Evolutionary conservation across 106 monocot genomes (phyloP).

Genomic region (Dendrobium chrysotoxum): DNA sequence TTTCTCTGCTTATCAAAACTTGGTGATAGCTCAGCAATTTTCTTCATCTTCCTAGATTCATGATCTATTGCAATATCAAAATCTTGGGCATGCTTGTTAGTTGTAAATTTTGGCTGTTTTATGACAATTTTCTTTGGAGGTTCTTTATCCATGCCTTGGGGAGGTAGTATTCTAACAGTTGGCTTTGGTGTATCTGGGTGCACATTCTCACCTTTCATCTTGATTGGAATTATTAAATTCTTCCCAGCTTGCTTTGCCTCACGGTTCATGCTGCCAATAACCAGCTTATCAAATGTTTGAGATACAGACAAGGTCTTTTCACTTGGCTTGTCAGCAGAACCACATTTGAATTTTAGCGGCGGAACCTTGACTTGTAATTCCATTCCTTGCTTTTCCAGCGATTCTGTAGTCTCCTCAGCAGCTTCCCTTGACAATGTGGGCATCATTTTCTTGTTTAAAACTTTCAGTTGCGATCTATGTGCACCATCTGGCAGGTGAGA

Average conservation of each 20-base stretch:
- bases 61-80: conserved; percentile 32
- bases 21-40: conserved; percentile 63
- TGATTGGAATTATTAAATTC: conserved; percentile 65
- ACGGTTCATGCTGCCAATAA: conserved; percentile 12
- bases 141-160: conserved; percentile 51
- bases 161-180: conserved; percentile 53
- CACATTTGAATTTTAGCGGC: conserved; percentile 75
- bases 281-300: conserved; percentile 32
- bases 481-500: conserved; percentile 34
- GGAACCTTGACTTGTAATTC: conserved; percentile 37
- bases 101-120: conserved; percentile 56
- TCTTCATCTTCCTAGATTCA: conserved; percentile 64
- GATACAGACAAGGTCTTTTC: conserved; percentile 37
- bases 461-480: conserved; percentile 39
- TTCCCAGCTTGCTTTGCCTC: conserved; percentile 52
- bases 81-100: conserved; percentile 8
- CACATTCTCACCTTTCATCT: conserved; percentile 34
- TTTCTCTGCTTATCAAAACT: conserved; percentile 26
- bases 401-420: conserved; percentile 27
- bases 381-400: conserved; percentile 23
- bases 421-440: conserved; percentile 23
- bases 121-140: conserved; percentile 81
- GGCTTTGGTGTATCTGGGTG: conserved; percentile 58
- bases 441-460: conserved; percentile 47
- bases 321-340: conserved; percentile 37